Percentiles rank a stretch among this genome's conserved stretches.
phyloP scores from a whole-genome alignment of 148 eudicot genomes.

The Chenopodium formosanum region DNA sequence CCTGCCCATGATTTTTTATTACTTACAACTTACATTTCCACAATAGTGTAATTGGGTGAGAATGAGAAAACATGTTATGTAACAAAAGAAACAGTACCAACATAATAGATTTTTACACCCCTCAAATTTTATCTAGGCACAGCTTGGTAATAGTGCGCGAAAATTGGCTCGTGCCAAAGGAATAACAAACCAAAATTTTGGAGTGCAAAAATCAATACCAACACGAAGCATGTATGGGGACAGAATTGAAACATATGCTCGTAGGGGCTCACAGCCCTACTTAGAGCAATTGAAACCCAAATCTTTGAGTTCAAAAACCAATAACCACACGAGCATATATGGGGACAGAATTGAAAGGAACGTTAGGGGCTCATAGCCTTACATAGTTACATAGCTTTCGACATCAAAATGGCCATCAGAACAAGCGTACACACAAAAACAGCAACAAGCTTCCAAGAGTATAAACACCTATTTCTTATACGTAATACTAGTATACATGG shows the following conservation, averaged over 20 bases:
- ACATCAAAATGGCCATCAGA: neutral
- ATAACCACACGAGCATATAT: neutral
- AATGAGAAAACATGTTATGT: neutral
- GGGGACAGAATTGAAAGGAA: neutral
- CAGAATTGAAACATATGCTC: neutral
- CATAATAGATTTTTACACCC: no score
- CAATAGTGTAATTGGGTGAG: neutral
- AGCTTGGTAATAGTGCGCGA: no score
- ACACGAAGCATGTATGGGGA: neutral
- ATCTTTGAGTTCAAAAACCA: neutral
- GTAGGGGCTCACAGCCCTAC: neutral
- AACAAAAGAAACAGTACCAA: no score
- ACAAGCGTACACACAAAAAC: neutral
- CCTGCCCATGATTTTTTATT: neutral
- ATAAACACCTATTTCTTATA: neutral
- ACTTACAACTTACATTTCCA: neutral
- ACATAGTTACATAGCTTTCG: neutral
- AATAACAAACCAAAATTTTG: neutral
- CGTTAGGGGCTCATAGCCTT: neutral
- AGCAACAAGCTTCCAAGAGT: neutral
- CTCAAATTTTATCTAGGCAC: no score
- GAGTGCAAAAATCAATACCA: no score
- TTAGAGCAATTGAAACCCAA: neutral
- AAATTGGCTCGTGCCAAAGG: neutral
- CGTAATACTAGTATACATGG: neutral